A percentile compares a stretch with the other conserved stretches of the same genome.
phyloP scores from a whole-genome alignment of 2,329 filamentous ascomycete species.

The Alternaria tenuissima region DNA sequence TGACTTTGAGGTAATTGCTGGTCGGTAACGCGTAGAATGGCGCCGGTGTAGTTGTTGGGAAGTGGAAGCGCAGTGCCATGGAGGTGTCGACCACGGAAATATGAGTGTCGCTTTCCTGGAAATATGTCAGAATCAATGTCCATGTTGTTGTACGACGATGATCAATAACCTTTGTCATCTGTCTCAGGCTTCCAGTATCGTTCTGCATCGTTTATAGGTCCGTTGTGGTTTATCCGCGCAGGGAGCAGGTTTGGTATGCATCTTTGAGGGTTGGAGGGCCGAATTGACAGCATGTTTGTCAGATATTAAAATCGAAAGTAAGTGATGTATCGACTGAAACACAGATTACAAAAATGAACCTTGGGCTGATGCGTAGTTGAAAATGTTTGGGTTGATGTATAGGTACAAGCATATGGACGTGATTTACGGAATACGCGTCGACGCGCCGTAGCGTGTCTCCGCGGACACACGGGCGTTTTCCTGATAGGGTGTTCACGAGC shows the following conservation, averaged over 20 bases:
- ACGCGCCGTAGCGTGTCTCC: slow-evolving; percentile 27
- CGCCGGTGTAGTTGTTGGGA: slow-evolving; percentile 74
- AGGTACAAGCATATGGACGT: slow-evolving; percentile 2
- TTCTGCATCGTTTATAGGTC: slow-evolving; percentile 68
- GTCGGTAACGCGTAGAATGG: slow-evolving; percentile 41
- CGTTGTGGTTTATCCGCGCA: slow-evolving; percentile 80
- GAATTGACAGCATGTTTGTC: slow-evolving; percentile 56
- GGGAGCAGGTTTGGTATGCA: slow-evolving; percentile 77
- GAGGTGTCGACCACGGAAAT: slow-evolving; percentile 76
- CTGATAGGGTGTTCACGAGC: background rate
- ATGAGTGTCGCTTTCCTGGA: slow-evolving; percentile 24
- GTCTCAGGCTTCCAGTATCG: slow-evolving; percentile 74
- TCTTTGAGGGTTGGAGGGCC: slow-evolving; percentile 45
- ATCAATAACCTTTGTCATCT: slow-evolving; percentile 34
- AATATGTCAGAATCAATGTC: background rate
- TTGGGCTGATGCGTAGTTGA: background rate
- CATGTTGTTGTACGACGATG: fast-evolving
- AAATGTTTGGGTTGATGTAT: background rate
- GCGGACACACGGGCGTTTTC: slow-evolving; percentile 10
- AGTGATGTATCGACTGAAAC: too few species aligned
- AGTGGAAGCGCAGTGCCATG: slow-evolving; percentile 71
- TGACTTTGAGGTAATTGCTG: slow-evolving; percentile 27
- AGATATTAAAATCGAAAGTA: background rate
- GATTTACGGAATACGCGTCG: slow-evolving; percentile 19
- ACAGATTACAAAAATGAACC: too few species aligned